A percentile compares a stretch with the other conserved stretches of the same genome.
These are phyloP conservation scores for Apium graveolens DNA, from an alignment of 129 eudicot species.

Conservation along the genomic window DNA sequence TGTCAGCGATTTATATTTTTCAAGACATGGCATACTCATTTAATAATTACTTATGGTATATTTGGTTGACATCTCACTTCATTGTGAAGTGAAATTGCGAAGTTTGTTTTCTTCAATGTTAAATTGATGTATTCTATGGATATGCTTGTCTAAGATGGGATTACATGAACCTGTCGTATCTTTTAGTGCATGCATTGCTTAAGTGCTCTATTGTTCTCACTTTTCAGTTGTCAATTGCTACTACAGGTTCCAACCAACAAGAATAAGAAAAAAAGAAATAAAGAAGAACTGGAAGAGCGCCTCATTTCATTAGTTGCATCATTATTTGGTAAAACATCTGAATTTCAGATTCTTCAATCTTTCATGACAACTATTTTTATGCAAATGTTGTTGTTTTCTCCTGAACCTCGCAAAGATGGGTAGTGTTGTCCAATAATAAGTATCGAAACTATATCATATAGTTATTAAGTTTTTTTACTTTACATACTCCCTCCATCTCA, in stretches of 20 bases:
- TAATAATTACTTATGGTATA: not conserved
- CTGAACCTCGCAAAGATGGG: not conserved
- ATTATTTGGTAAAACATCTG: constrained; percentile 80
- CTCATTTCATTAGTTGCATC: constrained; percentile 89
- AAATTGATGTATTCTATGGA: not conserved
- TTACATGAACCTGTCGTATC: not conserved
- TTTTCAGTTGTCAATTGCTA: not conserved
- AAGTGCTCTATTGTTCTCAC: not conserved
- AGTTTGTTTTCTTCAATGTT: not conserved
- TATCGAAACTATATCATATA: not conserved
- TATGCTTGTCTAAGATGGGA: not conserved
- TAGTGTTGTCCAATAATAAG: not conserved
- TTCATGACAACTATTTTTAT: not conserved
- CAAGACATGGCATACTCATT: not conserved
- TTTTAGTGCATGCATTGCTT: not conserved
- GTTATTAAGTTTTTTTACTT: too few species aligned
- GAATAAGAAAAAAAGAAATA: constrained; percentile 67
- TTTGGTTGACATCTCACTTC: not conserved
- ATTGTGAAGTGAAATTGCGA: not conserved
- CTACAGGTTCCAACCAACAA: constrained; percentile 72
- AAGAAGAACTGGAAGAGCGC: constrained; percentile 94
- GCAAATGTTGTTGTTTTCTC: not conserved
- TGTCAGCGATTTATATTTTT: not conserved
- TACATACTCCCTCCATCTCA: too few species aligned
- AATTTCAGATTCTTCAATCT: not conserved